A percentile compares a stretch with the other conserved stretches of the same genome.
phyloP scores from a whole-genome alignment of 495 filamentous ascomycete genomes.

The Penicilliopsis zonata region DNA sequence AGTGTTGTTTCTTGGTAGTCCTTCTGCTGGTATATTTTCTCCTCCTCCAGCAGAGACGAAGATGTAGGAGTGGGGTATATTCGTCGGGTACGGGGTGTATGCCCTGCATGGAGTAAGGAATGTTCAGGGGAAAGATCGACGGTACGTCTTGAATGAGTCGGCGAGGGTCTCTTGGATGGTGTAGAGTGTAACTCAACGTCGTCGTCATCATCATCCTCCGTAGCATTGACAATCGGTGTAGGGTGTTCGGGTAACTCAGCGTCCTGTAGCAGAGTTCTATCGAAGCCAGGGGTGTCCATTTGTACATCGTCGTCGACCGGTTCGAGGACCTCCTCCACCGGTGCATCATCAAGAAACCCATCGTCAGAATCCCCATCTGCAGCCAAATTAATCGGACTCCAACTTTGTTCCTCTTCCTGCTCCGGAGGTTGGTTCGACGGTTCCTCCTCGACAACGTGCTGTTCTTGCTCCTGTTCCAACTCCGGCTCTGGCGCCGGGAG shows the following conservation, averaged over 20 bases:
- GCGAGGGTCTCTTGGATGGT: constrained; percentile 30
- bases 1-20: constrained; percentile 1
- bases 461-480: no score
- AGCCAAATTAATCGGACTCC: constrained; percentile 8
- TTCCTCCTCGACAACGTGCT: no score
- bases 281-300: not conserved
- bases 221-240: constrained; percentile 17
- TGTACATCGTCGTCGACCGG: constrained; percentile 10
- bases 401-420: constrained; percentile 6
- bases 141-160: constrained; percentile 15
- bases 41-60: constrained; percentile 29
- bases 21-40: constrained; percentile 11
- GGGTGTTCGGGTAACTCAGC: constrained; percentile 11
- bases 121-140: no score
- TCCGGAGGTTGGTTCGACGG: no score
- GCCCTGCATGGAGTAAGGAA: constrained; percentile 18
- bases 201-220: constrained; percentile 19
- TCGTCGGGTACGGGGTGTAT: constrained; percentile 16
- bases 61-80: constrained; percentile 31
- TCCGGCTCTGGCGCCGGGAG: constrained; percentile 11
- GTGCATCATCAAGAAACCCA: constrained; percentile 5
- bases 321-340: constrained; percentile 10
- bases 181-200: constrained; percentile 22
- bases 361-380: constrained; percentile 14
- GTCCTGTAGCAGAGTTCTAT: constrained; percentile 5